Evolutionary conservation across 1,284 basidiomycete genomes (phyloP), one percentile per base, ranked within the genome.

Genomic region (Sanghuangporus sanghuang): DNA sequence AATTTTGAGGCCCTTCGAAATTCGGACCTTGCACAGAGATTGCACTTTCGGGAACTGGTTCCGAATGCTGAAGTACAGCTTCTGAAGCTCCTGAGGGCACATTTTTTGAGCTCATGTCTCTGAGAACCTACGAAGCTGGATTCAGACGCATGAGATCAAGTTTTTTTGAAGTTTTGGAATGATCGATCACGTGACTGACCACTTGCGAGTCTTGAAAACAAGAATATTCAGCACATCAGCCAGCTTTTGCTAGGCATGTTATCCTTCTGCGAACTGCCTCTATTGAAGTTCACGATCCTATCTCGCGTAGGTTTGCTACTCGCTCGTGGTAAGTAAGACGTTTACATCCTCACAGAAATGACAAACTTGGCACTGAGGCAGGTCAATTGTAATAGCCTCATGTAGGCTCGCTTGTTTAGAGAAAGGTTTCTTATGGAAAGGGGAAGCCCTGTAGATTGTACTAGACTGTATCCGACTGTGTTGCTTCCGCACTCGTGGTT

Each of bases 1-100:
- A 79, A 50, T 88, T 86, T 44, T 89, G 74, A 6, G 81, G 76
- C 40, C 85, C 74, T 66, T 94, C 91, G 70, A 98, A 92, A 75
- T 96, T 85, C 3, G 97, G 97, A 0, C 96, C 96, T 72, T 86
- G 77, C 32, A 98, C 92, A 36, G 92, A 81, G 8, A 92, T 76
- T 0, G 91, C 86, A 59, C 85, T 77, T 6, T 82, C 79, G 7
- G 92, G 84, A n/a, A 96, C 75, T 4, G 90, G 87, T 53, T 90
- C 90, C 1, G 94, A 96, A 14, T 83, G 87, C 70, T 86, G 84
- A 32, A 96, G 76, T 27, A 96, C 85, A 23, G 90, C 90, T 16
- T 87, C 85, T 48, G 90, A 84, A 23, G 86, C 88, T 42, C 71
- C 80, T 40, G 73, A 66, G 2, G 89, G 89, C n/a, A 86, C 72